Base-by-base conservation (phyloP, 257 asterid species). In the Orobanche coerulescens region DNA sequence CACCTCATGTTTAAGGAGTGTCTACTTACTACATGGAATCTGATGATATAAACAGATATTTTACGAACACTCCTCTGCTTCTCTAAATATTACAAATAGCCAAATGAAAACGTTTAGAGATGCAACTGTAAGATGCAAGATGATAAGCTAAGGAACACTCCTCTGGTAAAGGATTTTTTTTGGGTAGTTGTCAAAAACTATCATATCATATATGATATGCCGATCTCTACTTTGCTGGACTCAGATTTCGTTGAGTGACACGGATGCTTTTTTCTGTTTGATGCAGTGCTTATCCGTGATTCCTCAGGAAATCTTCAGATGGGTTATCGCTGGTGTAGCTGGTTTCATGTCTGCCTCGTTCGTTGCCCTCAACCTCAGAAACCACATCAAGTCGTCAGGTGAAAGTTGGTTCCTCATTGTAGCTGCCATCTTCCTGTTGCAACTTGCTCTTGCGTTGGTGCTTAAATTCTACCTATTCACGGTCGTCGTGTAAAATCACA, bases 261-360 rank as follows among this genome's bases (percentile, higher is more conserved):
- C 2, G 4, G 4, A 14, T 58, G 6, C 46, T 57, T 70, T 62
- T n/a, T 70, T 34, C 23, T 59, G 11, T 48, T 66, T 58, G 59
- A 65, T 81, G 82, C 95, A 92, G 96, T 87, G 98, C 71, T 84
- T 92, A 39, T 92, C 98, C 2, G 76, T 88, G 50, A 65, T 88
- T 69, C 98, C 98, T 28, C 75, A 71, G 42, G 95, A 84, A 51
- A 88, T 86, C 64, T 84, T 88, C 65, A 74, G 98, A 81, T 92
- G 98, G 96, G 87, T 86, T 53, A 55, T 88, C 7, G 90, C 97
- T 16, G 98, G 94, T 53, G 81, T 92, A 33, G 97, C 96, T 1
- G 98, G 98, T 13, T 76, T 88, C 72, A 83, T 84, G 93, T 92
- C 98, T 25, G 98, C 98, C 39, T 73, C 95, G 10, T 93, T 93